Conservation (phyloP, 75 land plant genomes). For the Chamaecyparis obtusa region DNA sequence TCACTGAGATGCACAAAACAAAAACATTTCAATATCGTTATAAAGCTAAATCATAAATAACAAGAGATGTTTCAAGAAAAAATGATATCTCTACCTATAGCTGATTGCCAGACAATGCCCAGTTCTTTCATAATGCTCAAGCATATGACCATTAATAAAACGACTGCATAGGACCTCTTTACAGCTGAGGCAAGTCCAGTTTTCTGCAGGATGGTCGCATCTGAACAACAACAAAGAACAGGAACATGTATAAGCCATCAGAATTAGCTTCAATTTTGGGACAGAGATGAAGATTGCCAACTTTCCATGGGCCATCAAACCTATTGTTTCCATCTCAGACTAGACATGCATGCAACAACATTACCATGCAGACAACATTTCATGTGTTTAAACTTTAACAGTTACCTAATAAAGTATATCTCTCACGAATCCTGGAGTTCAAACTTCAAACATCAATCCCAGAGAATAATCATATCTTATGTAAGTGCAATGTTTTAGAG, state of each 20-base stretch:
- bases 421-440: neutral
- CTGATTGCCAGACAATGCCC: conserved; percentile 70
- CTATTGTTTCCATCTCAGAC: neutral
- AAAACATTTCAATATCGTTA: neutral
- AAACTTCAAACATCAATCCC: neutral
- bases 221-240: conserved; percentile 31
- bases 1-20: conserved; percentile 48
- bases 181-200: conserved; percentile 83
- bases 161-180: conserved; percentile 84
- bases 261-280: neutral
- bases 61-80: neutral
- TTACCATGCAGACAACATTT: neutral
- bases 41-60: neutral
- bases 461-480: neutral
- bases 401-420: neutral
- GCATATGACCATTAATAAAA: conserved; percentile 91
- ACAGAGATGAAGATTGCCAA: neutral
- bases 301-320: neutral
- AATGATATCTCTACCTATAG: conserved; percentile 44
- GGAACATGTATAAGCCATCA: neutral
- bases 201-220: conserved; percentile 66
- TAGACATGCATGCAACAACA: neutral
- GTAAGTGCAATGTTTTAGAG: neutral
- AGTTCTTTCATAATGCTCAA: conserved; percentile 55
- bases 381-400: neutral